Evolutionary conservation across 345 rosid species (phyloP).

Genomic region (Cardamine occulta): DNA sequence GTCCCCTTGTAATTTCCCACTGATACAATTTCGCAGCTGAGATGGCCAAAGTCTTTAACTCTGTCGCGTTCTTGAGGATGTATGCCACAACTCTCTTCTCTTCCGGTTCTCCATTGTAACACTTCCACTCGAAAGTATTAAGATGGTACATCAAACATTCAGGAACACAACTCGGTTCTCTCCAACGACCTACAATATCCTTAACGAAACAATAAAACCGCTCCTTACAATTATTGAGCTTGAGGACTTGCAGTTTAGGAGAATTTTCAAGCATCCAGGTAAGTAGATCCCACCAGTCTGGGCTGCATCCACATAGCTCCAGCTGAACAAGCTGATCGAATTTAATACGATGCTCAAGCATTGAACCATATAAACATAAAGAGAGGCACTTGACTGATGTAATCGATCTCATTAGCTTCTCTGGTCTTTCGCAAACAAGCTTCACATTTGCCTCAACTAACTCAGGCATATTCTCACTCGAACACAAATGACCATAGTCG

Average conservation of each 20-base stretch:
- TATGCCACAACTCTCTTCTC: neutral
- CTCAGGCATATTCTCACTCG: slow-evolving; percentile 17
- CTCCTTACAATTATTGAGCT: neutral
- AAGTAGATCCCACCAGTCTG: slow-evolving; percentile 20
- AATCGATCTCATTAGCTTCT: slow-evolving; percentile 17
- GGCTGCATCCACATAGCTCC: neutral
- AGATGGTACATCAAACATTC: slow-evolving; percentile 6
- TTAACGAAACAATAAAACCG: too few relatives aligned
- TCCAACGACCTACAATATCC: neutral
- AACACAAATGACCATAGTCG: neutral
- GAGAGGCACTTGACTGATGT: slow-evolving; percentile 29
- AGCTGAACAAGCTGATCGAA: slow-evolving; percentile 21
- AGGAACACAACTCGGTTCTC: slow-evolving; percentile 2
- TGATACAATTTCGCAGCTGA: neutral
- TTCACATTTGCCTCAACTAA: slow-evolving; percentile 25
- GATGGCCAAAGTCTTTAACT: slow-evolving; percentile 4
- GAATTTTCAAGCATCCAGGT: slow-evolving; percentile 20
- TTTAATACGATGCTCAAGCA: neutral
- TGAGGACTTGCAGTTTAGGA: slow-evolving; percentile 34
- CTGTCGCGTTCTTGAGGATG: slow-evolving; percentile 5
- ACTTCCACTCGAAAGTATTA: slow-evolving; percentile 1
- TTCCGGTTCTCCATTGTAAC: neutral
- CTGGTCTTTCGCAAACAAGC: neutral
- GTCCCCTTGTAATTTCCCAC: neutral
- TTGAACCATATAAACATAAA: neutral